These are phyloP conservation scores for Fraxinus paxiana DNA, from an alignment of 305 asterid genomes.

Conservation along the genomic window DNA sequence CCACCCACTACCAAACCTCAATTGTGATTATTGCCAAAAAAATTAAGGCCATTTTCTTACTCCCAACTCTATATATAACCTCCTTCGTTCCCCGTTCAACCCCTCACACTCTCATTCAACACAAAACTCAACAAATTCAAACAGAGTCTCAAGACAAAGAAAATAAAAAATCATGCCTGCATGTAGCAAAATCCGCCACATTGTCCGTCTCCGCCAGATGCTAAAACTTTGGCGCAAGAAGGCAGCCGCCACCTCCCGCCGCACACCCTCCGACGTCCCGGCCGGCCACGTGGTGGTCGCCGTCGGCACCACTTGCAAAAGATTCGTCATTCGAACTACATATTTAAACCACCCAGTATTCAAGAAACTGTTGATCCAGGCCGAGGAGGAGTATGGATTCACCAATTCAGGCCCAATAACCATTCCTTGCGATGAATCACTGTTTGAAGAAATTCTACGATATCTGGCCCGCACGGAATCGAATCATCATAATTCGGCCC, in stretches of 20 bases:
- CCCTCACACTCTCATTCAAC: too few relatives aligned
- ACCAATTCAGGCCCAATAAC: constrained; percentile 62
- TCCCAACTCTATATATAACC: constrained; percentile 41
- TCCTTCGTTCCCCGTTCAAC: constrained; percentile 9
- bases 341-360: constrained; percentile 75
- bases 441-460: constrained; percentile 58
- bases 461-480: constrained; percentile 55
- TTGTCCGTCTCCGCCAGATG: constrained; percentile 76
- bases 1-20: not conserved
- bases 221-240: constrained; percentile 80
- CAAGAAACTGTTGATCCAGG: constrained; percentile 48
- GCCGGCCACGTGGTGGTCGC: constrained; percentile 74
- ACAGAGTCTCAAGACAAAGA: not conserved
- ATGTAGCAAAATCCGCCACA: constrained; percentile 78
- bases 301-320: constrained; percentile 49
- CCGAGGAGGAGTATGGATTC: constrained; percentile 89
- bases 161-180: constrained; percentile 48
- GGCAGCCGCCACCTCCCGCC: constrained; percentile 40
- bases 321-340: constrained; percentile 60
- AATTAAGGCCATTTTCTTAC: constrained; percentile 5
- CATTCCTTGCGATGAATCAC: constrained; percentile 71
- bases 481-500: constrained; percentile 24
- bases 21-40: constrained; percentile 31
- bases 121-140: not conserved
- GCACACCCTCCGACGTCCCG: constrained; percentile 61